Evolutionary conservation across 75 land plant species (phyloP).

Genomic region (Pseudotsuga menziesii): DNA sequence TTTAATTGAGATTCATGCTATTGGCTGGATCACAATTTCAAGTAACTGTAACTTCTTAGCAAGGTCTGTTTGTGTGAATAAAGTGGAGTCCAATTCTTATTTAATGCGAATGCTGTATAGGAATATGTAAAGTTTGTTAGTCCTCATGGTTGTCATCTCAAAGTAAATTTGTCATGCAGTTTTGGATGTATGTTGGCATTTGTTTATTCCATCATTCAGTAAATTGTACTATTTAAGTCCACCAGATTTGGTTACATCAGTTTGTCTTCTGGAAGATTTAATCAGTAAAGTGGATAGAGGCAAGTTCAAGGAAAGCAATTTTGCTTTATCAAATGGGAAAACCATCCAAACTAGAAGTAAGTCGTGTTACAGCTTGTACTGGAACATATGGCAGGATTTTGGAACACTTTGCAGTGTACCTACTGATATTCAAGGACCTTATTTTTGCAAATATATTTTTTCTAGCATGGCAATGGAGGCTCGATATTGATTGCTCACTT

Average conservation of each 20-base stretch:
- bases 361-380: not conserved
- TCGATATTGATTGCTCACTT: not conserved
- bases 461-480: not conserved
- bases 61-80: constrained; percentile 7
- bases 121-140: not conserved
- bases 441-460: not conserved
- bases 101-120: not conserved
- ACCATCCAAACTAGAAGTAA: no score
- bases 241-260: not conserved
- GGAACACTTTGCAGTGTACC: not conserved
- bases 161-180: not conserved
- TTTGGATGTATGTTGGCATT: no score
- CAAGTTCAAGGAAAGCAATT: not conserved
- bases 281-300: not conserved
- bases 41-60: not conserved
- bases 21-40: not conserved
- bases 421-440: not conserved
- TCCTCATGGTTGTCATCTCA: not conserved
- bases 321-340: no score
- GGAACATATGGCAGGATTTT: not conserved
- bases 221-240: not conserved
- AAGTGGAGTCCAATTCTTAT: constrained; percentile 6
- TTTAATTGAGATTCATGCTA: not conserved
- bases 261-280: not conserved
- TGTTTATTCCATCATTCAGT: not conserved